Evolutionary conservation across 257 asterid genomes (phyloP), one percentile per base, ranked within the genome.

Genomic region (Jacaranda copaia): DNA sequence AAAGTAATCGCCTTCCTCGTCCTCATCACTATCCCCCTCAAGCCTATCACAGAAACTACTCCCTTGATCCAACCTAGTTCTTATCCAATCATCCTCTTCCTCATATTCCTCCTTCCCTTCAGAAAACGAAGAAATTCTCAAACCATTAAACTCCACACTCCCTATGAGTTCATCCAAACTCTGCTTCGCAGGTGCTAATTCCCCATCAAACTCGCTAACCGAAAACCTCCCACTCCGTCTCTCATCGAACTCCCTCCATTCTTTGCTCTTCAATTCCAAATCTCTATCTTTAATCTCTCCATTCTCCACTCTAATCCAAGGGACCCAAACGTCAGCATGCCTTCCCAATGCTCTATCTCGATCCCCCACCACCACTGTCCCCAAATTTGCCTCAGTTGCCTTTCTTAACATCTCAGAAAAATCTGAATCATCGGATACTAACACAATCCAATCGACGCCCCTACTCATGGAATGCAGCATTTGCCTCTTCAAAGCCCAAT

Each of bases 401-500:
- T 86, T 89, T 83, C 96, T 87, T 83, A 94, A 79, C 95, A 85
- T 94, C 52, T 91, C 99, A 0, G 88, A 84, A 68, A 94, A 94
- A 81, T 92, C 99, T 0, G 97, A 91, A 83, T 92, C 99, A 75
- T 92, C 98, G 3, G 97, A 92, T 0, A 94, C 94, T 72, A 94
- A 75, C 53, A 94, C 90, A 59, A 94, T 80, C 99, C 99, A 94
- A 80, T 94, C 99, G 16, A 92, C 90, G 49, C 98, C 96, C 68
- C 99, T 81, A 56, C 83, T 91, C 96, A 94, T 84, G 0, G 99
- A 94, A 72, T 94, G 99, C 87, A 84, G 64, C 96, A 94, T 93
- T 80, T 92, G 99, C 84, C 88, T 91, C 85, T 92, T 94, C 85
- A 94, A 74, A 0, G 99, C 99, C 97, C 92, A 94, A 86, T 94